These are phyloP conservation scores for Botryotinia convoluta DNA, from an alignment of 2,329 filamentous ascomycete genomes.

Conservation along the genomic window DNA sequence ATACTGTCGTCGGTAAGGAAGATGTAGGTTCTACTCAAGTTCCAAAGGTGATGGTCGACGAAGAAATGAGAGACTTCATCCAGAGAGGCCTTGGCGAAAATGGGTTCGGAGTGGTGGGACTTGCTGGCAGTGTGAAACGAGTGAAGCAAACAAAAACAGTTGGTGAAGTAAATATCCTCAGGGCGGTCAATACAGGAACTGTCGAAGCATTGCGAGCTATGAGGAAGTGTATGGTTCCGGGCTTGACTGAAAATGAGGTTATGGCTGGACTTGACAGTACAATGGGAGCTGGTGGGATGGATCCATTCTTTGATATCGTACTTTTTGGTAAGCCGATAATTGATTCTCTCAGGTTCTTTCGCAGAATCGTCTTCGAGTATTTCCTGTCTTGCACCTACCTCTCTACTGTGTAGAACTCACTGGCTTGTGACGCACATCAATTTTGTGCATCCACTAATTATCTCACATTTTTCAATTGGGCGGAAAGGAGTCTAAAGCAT, in stretches of 20 bases:
- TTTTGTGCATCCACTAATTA: background rate
- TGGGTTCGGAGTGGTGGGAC: slow-evolving; percentile 56
- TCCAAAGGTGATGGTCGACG: slow-evolving; percentile 58
- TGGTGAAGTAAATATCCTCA: slow-evolving; percentile 55
- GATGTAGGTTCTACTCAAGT: slow-evolving; percentile 21
- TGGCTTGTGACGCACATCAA: background rate
- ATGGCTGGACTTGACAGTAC: slow-evolving; percentile 54
- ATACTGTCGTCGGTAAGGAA: slow-evolving; percentile 20
- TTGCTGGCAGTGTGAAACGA: slow-evolving; percentile 53
- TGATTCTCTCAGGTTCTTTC: background rate
- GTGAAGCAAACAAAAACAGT: slow-evolving; percentile 58
- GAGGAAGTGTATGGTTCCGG: slow-evolving; percentile 52
- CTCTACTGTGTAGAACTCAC: no score
- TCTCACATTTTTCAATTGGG: background rate
- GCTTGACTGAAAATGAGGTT: slow-evolving; percentile 58
- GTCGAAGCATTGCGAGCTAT: slow-evolving; percentile 59
- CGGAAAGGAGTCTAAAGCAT: background rate
- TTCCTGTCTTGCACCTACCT: background rate
- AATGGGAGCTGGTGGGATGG: slow-evolving; percentile 50
- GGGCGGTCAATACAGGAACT: slow-evolving; percentile 62
- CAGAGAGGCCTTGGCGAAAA: slow-evolving; percentile 51
- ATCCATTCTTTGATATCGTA: slow-evolving; percentile 62
- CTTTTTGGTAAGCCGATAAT: slow-evolving; percentile 47
- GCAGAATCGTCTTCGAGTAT: background rate
- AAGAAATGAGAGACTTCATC: slow-evolving; percentile 64